Percentiles rank a stretch among this genome's conserved stretches.
Conservation (phyloP, 306 rosid genomes). For the Herpetospermum pedunculosum region DNA sequence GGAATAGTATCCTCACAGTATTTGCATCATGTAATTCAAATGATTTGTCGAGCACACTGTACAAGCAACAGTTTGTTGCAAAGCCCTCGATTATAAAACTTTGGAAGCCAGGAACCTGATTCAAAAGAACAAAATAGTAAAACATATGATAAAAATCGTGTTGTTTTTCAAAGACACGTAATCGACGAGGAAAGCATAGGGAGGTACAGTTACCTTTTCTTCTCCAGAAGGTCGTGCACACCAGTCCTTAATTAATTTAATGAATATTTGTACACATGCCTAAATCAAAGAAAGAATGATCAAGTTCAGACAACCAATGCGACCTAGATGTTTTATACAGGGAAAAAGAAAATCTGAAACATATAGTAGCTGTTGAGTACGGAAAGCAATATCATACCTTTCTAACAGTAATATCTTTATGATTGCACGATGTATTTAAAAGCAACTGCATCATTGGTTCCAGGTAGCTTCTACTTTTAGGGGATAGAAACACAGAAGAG, state of each 20-base stretch:
- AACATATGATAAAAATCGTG: neutral
- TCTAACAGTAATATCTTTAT: conserved; percentile 75
- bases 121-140: neutral
- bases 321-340: neutral
- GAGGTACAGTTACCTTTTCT: conserved; percentile 48
- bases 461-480: conserved; percentile 64
- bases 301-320: neutral
- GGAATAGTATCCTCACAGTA: conserved; percentile 46
- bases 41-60: conserved; percentile 82
- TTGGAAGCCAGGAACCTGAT: conserved; percentile 89
- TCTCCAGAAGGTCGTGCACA: conserved; percentile 55
- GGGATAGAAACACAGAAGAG: conserved; percentile 71
- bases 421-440: conserved; percentile 67
- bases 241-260: conserved; percentile 85
- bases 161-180: neutral
- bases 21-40: conserved; percentile 88
- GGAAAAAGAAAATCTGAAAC: neutral
- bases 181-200: neutral
- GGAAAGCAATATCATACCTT: conserved; percentile 41
- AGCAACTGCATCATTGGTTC: conserved; percentile 80
- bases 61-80: conserved; percentile 83
- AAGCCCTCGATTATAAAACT: conserved; percentile 65
- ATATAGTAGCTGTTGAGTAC: conserved; percentile 4
- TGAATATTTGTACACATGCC: conserved; percentile 92
- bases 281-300: conserved; percentile 19